Conservation (phyloP, 2,329 filamentous ascomycete genomes). For the Sporothrix protearum region DNA sequence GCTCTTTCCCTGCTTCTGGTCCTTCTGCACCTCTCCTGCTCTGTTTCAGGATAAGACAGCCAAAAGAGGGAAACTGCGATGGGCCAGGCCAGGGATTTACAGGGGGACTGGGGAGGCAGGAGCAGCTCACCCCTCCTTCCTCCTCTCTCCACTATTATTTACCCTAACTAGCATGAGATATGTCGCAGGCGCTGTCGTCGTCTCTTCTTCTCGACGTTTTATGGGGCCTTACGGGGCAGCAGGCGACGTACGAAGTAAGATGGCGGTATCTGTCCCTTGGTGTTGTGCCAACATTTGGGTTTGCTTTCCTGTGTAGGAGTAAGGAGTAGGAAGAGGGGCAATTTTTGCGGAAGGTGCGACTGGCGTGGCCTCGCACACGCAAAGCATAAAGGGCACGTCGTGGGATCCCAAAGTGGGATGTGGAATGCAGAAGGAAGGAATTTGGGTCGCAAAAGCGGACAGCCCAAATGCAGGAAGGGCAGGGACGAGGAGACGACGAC, state of each 20-base stretch:
- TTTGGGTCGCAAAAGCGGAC: not conserved
- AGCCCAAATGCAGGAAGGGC: not conserved
- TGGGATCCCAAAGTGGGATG: constrained; percentile 9
- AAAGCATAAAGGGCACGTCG: constrained; percentile 2
- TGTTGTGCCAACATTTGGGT: not conserved
- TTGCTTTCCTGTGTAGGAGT: not conserved
- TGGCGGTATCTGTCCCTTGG: not conserved
- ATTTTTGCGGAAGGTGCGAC: not conserved
- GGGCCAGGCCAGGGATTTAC: constrained; percentile 18
- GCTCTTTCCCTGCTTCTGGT: constrained; percentile 5
- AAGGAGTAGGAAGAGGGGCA: not conserved
- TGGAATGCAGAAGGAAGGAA: constrained; percentile 3
- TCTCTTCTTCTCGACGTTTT: constrained; percentile 4
- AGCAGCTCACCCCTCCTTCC: constrained; percentile 17
- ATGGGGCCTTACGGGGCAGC: constrained; percentile 1
- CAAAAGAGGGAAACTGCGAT: constrained; percentile 24
- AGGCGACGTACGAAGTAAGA: constrained; percentile 8
- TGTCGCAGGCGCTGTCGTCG: constrained; percentile 4
- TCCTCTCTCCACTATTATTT: constrained; percentile 19
- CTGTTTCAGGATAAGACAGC: constrained; percentile 28
- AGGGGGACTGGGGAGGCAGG: not conserved
- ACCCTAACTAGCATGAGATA: not conserved
- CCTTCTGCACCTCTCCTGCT: constrained; percentile 13
- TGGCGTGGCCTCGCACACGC: constrained; percentile 15
- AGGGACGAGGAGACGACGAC: not conserved